Percentiles rank a stretch among this genome's conserved stretches.
These are phyloP conservation scores for Fusarium napiforme DNA, from an alignment of 2,329 filamentous ascomycete genomes.

Conservation along the genomic window DNA sequence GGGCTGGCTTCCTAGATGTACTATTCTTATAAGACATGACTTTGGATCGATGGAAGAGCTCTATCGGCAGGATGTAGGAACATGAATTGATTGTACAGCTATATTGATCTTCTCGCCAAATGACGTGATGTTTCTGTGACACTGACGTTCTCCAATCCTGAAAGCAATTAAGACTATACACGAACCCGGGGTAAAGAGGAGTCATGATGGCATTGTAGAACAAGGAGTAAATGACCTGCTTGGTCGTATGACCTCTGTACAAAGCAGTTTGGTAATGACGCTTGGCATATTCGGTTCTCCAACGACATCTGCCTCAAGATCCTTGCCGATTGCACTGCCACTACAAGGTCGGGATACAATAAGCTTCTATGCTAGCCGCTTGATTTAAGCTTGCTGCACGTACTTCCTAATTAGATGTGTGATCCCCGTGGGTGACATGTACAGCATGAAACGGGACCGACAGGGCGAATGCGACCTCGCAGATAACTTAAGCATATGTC, in stretches of 20 bases:
- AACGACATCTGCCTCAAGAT: not conserved
- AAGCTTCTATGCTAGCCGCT: not conserved
- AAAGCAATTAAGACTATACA: too few relatives aligned
- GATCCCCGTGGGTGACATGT: not conserved
- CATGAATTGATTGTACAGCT: not conserved
- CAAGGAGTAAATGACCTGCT: too few relatives aligned
- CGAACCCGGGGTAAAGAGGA: too few relatives aligned
- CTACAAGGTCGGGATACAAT: not conserved
- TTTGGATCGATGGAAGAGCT: not conserved
- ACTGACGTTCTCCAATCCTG: too few relatives aligned
- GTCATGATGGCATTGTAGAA: too few relatives aligned
- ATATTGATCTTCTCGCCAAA: accelerated
- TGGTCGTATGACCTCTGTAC: too few relatives aligned
- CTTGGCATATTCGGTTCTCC: too few relatives aligned
- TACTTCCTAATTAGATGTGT: not conserved
- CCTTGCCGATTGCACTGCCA: not conserved
- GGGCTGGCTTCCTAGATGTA: constrained; percentile 46
- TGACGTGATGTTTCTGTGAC: not conserved
- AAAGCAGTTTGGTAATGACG: too few relatives aligned
- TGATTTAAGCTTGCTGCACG: not conserved
- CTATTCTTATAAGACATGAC: not conserved
- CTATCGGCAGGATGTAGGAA: not conserved
- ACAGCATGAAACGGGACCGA: not conserved
- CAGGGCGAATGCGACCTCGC: not conserved
- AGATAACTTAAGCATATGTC: accelerated